These are phyloP conservation scores for Botrytis medusae DNA, from an alignment of 2,329 filamentous ascomycete genomes.

Conservation along the genomic window DNA sequence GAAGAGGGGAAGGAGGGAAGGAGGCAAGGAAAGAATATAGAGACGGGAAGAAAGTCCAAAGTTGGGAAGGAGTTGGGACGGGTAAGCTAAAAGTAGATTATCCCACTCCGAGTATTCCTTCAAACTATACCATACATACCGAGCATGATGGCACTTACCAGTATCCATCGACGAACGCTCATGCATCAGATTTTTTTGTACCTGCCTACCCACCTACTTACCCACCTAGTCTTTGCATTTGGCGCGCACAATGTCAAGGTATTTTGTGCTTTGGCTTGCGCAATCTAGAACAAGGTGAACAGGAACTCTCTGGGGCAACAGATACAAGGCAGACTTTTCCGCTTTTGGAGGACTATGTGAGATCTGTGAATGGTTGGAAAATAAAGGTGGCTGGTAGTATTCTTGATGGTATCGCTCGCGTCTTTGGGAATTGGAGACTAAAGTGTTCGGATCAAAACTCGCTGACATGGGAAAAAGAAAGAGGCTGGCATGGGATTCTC, in stretches of 20 bases:
- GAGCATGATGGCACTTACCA: background rate
- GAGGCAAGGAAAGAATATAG: background rate
- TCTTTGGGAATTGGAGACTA: too few species aligned
- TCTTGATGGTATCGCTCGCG: background rate
- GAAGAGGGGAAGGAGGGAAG: background rate
- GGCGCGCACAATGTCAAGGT: background rate
- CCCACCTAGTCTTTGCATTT: background rate
- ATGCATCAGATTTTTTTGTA: background rate
- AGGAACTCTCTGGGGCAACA: background rate
- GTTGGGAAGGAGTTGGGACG: background rate
- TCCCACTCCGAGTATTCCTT: background rate
- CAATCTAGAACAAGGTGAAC: slow-evolving; percentile 1
- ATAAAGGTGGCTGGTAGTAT: background rate
- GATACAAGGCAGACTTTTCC: background rate
- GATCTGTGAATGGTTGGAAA: background rate
- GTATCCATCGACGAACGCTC: background rate
- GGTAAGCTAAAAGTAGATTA: background rate
- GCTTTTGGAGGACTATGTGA: background rate
- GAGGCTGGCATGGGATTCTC: background rate
- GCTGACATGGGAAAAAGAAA: background rate
- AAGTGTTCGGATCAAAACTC: too few species aligned
- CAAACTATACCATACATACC: background rate
- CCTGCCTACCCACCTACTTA: background rate
- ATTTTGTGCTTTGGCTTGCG: background rate
- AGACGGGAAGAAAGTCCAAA: background rate